phyloP scores from a whole-genome alignment of 1,139 yeast genomes.

The Candida sojae region DNA sequence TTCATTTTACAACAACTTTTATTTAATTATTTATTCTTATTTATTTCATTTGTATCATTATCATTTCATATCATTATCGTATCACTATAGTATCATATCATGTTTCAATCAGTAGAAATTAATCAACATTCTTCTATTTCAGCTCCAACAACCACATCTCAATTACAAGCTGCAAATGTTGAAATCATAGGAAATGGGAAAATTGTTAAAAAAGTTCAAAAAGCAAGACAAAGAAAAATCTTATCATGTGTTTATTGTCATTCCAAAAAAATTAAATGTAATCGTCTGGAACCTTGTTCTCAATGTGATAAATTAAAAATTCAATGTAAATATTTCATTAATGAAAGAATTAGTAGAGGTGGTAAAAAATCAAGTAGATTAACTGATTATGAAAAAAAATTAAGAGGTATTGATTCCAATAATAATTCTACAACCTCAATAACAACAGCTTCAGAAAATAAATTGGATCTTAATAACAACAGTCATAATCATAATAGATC shows the following conservation, averaged over 20 bases:
- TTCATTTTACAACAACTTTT: neutral
- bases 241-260: conserved; percentile 63
- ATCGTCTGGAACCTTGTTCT: conserved; percentile 51
- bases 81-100: neutral
- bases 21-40: neutral
- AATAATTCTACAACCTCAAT: neutral
- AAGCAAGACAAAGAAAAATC: conserved; percentile 58
- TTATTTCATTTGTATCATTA: neutral
- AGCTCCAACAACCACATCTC: neutral
- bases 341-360: conserved; percentile 55
- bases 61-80: neutral
- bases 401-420: conserved; percentile 9
- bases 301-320: conserved; percentile 48
- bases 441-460: no score
- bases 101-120: neutral
- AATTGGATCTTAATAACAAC: neutral
- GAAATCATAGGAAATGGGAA: conserved; percentile 9
- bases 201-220: conserved; percentile 59
- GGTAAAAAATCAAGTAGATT: conserved; percentile 32
- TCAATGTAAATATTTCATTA: conserved; percentile 56
- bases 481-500: neutral
- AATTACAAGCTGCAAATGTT: neutral
- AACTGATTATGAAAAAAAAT: conserved; percentile 12
- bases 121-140: neutral
- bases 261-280: conserved; percentile 61